Percentiles rank a stretch among this genome's conserved stretches.
These are phyloP conservation scores for Bacterosira constricta DNA, from an alignment of 108 stramenopile genomes.

Conservation along the genomic window DNA sequence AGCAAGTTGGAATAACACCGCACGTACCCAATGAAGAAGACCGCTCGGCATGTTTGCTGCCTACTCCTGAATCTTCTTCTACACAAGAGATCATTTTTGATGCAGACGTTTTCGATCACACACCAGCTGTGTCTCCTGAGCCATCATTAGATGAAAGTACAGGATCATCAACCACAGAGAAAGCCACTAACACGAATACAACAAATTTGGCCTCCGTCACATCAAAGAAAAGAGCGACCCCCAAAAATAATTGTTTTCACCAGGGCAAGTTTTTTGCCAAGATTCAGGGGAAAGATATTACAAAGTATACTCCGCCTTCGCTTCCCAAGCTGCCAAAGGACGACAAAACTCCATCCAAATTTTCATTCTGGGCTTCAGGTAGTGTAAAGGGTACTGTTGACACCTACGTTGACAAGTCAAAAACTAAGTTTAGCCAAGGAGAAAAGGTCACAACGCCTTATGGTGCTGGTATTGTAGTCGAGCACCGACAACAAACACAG, in stretches of 20 bases:
- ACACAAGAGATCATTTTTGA: constrained; percentile 25
- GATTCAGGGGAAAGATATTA: constrained; percentile 64
- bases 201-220: background rate
- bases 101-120: constrained; percentile 28
- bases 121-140: constrained; percentile 6
- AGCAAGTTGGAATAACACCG: constrained; percentile 2
- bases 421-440: constrained; percentile 55
- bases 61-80: background rate
- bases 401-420: constrained; percentile 37
- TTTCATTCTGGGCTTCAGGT: constrained; percentile 70
- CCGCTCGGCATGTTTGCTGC: background rate
- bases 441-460: constrained; percentile 84
- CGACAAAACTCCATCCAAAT: constrained; percentile 57
- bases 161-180: constrained; percentile 13
- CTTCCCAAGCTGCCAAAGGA: constrained; percentile 66
- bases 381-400: constrained; percentile 50
- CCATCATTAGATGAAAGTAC: constrained; percentile 37
- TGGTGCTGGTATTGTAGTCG: constrained; percentile 71
- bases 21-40: constrained; percentile 17
- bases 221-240: background rate
- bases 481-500: constrained; percentile 59
- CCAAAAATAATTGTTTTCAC: background rate
- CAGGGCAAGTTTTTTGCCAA: constrained; percentile 45
- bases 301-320: constrained; percentile 69
- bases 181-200: constrained; percentile 5